These are phyloP conservation scores for Phytophthora lateralis DNA, from an alignment of 352 stramenopile species.

Conservation along the genomic window DNA sequence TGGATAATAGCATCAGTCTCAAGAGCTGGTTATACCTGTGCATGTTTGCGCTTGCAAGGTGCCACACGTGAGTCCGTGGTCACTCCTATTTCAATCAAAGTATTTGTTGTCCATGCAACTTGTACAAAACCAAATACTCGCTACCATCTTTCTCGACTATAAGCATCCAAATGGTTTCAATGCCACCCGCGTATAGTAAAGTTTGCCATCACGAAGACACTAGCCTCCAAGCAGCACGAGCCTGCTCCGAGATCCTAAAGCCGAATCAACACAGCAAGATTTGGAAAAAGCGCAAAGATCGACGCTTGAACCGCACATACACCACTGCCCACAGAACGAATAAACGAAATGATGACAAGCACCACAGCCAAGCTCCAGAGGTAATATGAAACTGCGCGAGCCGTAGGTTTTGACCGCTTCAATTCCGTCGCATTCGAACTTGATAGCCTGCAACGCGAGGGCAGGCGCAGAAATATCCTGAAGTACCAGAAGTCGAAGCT, in stretches of 20 bases:
- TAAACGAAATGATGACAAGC: too few relatives aligned
- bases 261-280: neutral
- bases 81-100: slow-evolving; percentile 9
- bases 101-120: slow-evolving; percentile 6
- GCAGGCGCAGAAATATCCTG: too few relatives aligned
- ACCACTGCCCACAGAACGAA: too few relatives aligned
- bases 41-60: slow-evolving; percentile 2
- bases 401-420: slow-evolving; percentile 3
- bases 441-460: slow-evolving; percentile 5
- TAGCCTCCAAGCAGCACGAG: slow-evolving; percentile 8
- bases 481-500: too few relatives aligned
- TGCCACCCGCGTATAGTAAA: slow-evolving; percentile 9
- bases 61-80: slow-evolving; percentile 1
- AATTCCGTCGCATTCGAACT: slow-evolving; percentile 14
- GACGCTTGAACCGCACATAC: too few relatives aligned
- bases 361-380: too few relatives aligned
- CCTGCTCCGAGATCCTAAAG: slow-evolving; percentile 6
- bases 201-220: neutral
- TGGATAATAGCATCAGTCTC: too few relatives aligned
- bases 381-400: slow-evolving; percentile 9
- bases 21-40: neutral
- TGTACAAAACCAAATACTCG: slow-evolving; percentile 6
- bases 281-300: too few relatives aligned
- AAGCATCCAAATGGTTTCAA: too few relatives aligned
- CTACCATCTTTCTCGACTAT: slow-evolving; percentile 3